A percentile compares a stretch with the other conserved stretches of the same genome.
Conservation (phyloP, 83 land plant species). For the Thuja plicata region DNA sequence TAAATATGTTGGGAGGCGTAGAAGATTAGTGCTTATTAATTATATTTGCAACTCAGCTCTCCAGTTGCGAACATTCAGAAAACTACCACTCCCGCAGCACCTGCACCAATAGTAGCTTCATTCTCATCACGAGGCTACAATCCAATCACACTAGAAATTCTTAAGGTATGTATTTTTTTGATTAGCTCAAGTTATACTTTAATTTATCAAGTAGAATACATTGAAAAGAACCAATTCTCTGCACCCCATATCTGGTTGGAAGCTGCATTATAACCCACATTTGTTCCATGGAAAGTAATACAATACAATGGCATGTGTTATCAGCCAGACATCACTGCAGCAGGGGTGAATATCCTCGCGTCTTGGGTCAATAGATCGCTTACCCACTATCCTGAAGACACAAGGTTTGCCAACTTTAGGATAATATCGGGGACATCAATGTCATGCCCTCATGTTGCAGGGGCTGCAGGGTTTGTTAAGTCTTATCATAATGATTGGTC, state of each 20-base stretch:
- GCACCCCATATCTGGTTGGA: too few species aligned
- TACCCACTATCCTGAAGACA: not conserved
- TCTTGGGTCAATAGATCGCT: not conserved
- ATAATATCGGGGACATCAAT: conserved; percentile 28
- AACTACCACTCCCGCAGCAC: not conserved
- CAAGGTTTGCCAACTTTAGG: not conserved
- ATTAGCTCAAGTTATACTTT: too few species aligned
- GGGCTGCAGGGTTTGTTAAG: conserved; percentile 20
- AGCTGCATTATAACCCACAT: too few species aligned
- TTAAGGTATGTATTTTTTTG: not conserved
- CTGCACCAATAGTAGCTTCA: not conserved
- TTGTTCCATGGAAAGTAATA: too few species aligned
- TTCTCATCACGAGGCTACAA: not conserved
- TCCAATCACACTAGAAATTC: not conserved
- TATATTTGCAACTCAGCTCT: not conserved
- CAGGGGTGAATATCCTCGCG: conserved; percentile 7
- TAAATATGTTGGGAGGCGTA: too few species aligned
- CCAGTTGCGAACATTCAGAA: not conserved
- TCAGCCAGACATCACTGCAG: conserved; percentile 19
- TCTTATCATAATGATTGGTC: conserved; percentile 8
- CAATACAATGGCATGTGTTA: too few species aligned
- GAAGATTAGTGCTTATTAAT: too few species aligned
- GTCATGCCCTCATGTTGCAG: conserved; percentile 27
- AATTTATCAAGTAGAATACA: too few species aligned
- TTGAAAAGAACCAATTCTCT: too few species aligned